Evolutionary conservation across 495 filamentous ascomycete genomes (phyloP).

Genomic region (Hypoxylon trugodes): DNA sequence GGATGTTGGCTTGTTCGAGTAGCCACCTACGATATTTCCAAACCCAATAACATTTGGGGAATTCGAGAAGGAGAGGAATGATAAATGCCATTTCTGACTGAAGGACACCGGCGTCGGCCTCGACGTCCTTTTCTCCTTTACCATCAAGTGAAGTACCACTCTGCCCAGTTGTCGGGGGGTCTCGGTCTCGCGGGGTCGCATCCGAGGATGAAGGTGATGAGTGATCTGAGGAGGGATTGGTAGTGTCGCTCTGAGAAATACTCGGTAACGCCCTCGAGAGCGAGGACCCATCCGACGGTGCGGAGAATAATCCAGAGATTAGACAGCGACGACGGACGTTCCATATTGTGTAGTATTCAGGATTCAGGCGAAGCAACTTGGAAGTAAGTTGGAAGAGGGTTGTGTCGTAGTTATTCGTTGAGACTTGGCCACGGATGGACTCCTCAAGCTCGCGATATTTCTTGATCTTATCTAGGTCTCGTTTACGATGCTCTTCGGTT

Average conservation of each 20-base stretch:
- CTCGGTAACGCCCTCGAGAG: conserved; percentile 65
- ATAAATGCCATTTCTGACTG: conserved; percentile 77
- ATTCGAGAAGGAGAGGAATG: conserved; percentile 81
- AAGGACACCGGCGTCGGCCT: conserved; percentile 51
- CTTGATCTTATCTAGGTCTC: conserved; percentile 79
- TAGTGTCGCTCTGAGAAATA: conserved; percentile 61
- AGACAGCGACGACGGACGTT: conserved; percentile 83
- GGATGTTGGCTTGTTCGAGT: conserved; percentile 71
- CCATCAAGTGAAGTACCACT: conserved; percentile 64
- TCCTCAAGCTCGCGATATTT: conserved; percentile 78
- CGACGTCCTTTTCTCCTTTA: conserved; percentile 3
- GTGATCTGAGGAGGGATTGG: conserved; percentile 57
- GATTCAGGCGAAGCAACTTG: conserved; percentile 83
- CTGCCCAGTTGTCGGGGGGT: conserved; percentile 61
- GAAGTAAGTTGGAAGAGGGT: conserved; percentile 79
- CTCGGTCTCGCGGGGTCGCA: conserved; percentile 56
- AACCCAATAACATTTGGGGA: conserved; percentile 99
- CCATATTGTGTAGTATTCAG: conserved; percentile 99
- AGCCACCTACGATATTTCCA: conserved; percentile 98
- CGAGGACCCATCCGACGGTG: conserved; percentile 58
- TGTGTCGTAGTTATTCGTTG: conserved; percentile 65
- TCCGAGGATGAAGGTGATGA: conserved; percentile 58
- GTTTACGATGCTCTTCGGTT: conserved; percentile 70
- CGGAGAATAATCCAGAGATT: conserved; percentile 63
- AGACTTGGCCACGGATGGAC: conserved; percentile 65